Evolutionary conservation across 345 rosid genomes (phyloP), one percentile per base, ranked within the genome.

Genomic region (Eucalyptus curtisii): DNA sequence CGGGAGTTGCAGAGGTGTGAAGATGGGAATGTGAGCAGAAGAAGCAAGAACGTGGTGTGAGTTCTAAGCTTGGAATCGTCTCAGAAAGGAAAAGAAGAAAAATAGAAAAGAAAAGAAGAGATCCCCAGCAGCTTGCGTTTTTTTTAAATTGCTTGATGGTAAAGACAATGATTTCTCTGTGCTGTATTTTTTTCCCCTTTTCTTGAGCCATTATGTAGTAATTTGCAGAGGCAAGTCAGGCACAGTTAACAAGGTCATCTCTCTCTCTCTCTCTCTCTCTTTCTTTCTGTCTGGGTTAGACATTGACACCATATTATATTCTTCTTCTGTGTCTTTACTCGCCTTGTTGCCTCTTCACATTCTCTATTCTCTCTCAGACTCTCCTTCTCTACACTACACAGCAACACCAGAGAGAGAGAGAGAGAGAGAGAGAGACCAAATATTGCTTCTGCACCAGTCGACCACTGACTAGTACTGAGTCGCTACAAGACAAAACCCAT

Each of bases 291-390:
- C 49, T 76, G 31, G 79, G 85, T 31, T 81, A 84, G 27, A 86
- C 53, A 45, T 85, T 9, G 49, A n/a, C 44, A 85, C 79, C 89
- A 82, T 89, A 82, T 89, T 79, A 85, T 87, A 55, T 87, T 85
- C 86, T 82, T 88, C 88, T 66, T 61, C 57, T 84, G 52, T 89
- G 92, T 92, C 91, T 55, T 86, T 85, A 85, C 52, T 33, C 91
- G n/a, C 79, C 88, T 88, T 85, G 92, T 91, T 90, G 89, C 91
- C 88, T 30, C 76, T 55, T 79, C 86, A 47, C 57, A 53, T 88
- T 89, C 57, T 55, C 87, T 89, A 44, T 71, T 55, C 49, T 86
- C 87, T 59, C 31, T 33, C 15, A 33, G 81, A 13, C 87, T 68
- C 80, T n/a, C 44, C 52, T 82, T 81, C 71, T 44, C 66, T 88